phyloP scores from a whole-genome alignment of 352 stramenopile genomes.

The Plasmopara muralis region DNA sequence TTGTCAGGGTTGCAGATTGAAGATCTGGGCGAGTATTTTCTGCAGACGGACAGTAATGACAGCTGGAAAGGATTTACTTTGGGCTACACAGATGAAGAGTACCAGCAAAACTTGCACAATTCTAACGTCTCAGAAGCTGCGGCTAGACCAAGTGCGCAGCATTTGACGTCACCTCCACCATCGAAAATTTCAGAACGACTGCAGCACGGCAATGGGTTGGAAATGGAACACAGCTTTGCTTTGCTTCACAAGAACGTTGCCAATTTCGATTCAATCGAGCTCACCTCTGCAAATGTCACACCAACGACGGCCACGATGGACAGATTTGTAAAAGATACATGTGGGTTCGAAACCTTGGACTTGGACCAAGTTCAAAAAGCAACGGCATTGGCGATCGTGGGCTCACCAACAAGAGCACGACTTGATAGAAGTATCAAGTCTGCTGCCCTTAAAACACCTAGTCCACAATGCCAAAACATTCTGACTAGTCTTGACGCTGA shows the following conservation, averaged over 20 bases:
- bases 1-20: constrained; percentile 71
- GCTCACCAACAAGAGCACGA: constrained; percentile 3
- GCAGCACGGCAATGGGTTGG: constrained; percentile 25
- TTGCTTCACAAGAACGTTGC: constrained; percentile 30
- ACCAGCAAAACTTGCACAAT: constrained; percentile 8
- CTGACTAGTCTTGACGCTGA: constrained; percentile 27
- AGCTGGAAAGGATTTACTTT: constrained; percentile 69
- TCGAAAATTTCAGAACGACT: constrained; percentile 43
- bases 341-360: constrained; percentile 35
- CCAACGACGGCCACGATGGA: constrained; percentile 23
- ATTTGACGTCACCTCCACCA: constrained; percentile 36
- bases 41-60: constrained; percentile 51
- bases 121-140: background rate
- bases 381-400: constrained; percentile 5
- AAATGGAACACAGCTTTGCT: constrained; percentile 18
- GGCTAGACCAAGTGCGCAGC: constrained; percentile 9
- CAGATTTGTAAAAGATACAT: constrained; percentile 19
- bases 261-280: constrained; percentile 19
- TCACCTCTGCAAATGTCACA: constrained; percentile 22
- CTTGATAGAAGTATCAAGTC: constrained; percentile 22
- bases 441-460: constrained; percentile 14
- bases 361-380: constrained; percentile 30
- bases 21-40: constrained; percentile 65
- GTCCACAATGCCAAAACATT: constrained; percentile 33
- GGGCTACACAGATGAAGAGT: constrained; percentile 53